A percentile compares a stretch with the other conserved stretches of the same genome.
Evolutionary conservation across 495 filamentous ascomycete species (phyloP).

Genomic region (Trichoderma gamsii): DNA sequence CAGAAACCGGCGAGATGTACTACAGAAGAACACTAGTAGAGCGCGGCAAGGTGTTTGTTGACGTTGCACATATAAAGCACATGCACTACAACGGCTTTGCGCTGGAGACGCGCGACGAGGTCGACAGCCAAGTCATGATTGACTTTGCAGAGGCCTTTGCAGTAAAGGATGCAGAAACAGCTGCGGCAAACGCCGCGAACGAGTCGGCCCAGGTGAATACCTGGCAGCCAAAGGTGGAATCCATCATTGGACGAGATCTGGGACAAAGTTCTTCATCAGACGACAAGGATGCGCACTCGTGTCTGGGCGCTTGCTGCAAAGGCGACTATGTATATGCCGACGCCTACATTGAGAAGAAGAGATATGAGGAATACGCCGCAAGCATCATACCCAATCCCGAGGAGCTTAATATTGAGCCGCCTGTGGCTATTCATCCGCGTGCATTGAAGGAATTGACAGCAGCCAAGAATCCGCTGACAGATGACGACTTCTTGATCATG

Average conservation of each 20-base stretch:
- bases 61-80: conserved; percentile 26
- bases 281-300: not conserved
- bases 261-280: not conserved
- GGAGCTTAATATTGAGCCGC: conserved; percentile 14
- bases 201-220: not conserved
- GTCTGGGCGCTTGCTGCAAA: not conserved
- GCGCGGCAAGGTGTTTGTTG: conserved; percentile 29
- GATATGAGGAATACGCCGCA: conserved; percentile 25
- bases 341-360: conserved; percentile 24
- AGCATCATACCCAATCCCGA: conserved; percentile 18
- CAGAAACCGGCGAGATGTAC: not conserved
- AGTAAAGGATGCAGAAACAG: conserved; percentile 6
- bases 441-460: conserved; percentile 4
- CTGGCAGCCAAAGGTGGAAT: conserved; percentile 19
- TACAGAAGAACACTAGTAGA: conserved; percentile 20
- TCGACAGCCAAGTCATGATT: conserved; percentile 36
- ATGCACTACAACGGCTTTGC: conserved; percentile 33
- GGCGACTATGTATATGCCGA: conserved; percentile 17
- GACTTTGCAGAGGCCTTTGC: conserved; percentile 33
- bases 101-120: conserved; percentile 27
- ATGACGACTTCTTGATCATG: conserved; percentile 30
- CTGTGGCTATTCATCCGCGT: conserved; percentile 19
- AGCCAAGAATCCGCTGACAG: conserved; percentile 15
- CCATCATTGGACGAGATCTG: not conserved
- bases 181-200: conserved; percentile 21